Evolutionary conservation across 2,329 filamentous ascomycete genomes (phyloP).

Genomic region (Aspergillus tanneri): DNA sequence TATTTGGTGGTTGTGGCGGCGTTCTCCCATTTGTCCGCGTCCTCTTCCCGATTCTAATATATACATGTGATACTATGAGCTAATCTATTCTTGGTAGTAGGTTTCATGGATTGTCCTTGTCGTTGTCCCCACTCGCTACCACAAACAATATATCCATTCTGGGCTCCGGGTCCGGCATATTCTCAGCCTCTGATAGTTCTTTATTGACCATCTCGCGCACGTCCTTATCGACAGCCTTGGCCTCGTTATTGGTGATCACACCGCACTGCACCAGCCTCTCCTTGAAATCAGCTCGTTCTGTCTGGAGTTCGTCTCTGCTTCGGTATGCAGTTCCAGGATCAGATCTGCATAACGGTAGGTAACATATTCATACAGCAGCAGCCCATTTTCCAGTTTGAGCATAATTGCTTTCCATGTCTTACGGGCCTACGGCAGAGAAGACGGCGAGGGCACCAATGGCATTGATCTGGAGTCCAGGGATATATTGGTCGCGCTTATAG

Average conservation of each 20-base stretch:
- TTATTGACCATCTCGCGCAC: conserved; percentile 77
- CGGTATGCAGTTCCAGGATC: conserved; percentile 97
- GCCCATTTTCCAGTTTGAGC: conserved; percentile 75
- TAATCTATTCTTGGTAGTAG: conserved; percentile 59
- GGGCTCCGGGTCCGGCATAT: conserved; percentile 74
- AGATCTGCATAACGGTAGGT: conserved; percentile 97
- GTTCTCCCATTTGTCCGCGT: not conserved
- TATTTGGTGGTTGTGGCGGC: too few species aligned
- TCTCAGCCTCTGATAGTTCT: conserved; percentile 84
- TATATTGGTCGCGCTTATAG: conserved; percentile 99
- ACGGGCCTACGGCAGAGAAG: conserved; percentile 86
- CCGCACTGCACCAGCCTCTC: conserved; percentile 93
- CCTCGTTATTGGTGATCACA: conserved; percentile 82
- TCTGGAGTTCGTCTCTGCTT: conserved; percentile 97
- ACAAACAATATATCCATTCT: conserved; percentile 75
- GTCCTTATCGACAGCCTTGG: conserved; percentile 91
- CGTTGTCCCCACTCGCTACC: conserved; percentile 83
- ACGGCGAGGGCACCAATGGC: conserved; percentile 97
- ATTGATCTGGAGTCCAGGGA: conserved; percentile 96
- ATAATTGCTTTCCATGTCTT: conserved; percentile 84
- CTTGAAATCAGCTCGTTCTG: conserved; percentile 84
- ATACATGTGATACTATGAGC: not conserved
- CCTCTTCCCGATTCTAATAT: not conserved
- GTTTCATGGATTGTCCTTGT: conserved; percentile 87
- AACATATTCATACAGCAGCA: conserved; percentile 92